Percentiles rank a stretch among this genome's conserved stretches.
These are phyloP conservation scores for Pythium myriotylum DNA, from an alignment of 352 stramenopile species.

Conservation along the genomic window DNA sequence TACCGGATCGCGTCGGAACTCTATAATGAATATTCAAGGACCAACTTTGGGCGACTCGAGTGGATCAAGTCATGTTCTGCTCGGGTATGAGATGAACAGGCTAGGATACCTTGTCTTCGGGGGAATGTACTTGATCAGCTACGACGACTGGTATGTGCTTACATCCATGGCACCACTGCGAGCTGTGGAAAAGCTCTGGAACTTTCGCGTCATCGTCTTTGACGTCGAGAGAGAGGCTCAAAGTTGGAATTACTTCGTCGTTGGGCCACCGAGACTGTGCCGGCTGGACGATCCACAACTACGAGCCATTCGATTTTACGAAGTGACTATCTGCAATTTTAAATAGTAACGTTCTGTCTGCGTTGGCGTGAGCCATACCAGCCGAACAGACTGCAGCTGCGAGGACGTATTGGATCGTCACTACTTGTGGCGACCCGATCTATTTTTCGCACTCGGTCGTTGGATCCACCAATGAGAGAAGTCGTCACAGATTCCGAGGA, in stretches of 20 bases:
- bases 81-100: slow-evolving; percentile 17
- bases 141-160: slow-evolving; percentile 24
- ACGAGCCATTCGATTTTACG: slow-evolving; percentile 3
- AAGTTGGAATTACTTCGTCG: neutral
- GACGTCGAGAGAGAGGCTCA: neutral
- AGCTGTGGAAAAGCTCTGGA: slow-evolving; percentile 19
- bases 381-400: too few relatives aligned
- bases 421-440: too few relatives aligned
- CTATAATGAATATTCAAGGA: too few relatives aligned
- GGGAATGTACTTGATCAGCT: slow-evolving; percentile 14
- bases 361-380: too few relatives aligned
- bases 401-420: too few relatives aligned
- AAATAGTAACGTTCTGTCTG: too few relatives aligned
- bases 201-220: slow-evolving; percentile 19
- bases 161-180: slow-evolving; percentile 15
- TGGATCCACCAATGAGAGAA: too few relatives aligned
- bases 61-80: slow-evolving; percentile 6
- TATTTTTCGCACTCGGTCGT: too few relatives aligned
- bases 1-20: too few relatives aligned
- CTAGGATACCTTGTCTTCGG: slow-evolving; percentile 23
- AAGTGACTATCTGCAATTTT: too few relatives aligned
- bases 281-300: slow-evolving; percentile 7
- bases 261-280: neutral
- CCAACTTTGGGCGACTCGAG: neutral
- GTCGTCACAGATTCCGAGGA: too few relatives aligned